Base-by-base conservation (phyloP, 2,329 filamentous ascomycete genomes). In the Pseudofabraea citricarpa region DNA sequence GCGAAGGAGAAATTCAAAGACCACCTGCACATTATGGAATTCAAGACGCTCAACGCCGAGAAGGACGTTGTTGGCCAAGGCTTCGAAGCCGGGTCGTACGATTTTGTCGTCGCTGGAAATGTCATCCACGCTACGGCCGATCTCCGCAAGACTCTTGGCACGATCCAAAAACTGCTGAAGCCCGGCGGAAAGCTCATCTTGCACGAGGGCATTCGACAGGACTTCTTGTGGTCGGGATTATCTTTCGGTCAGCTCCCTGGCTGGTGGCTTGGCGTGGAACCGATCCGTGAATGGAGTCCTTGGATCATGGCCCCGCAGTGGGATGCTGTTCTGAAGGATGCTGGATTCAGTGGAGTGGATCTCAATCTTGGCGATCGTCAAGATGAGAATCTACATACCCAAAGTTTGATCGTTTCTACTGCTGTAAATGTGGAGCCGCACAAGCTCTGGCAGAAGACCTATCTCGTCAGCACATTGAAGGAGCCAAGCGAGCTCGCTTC, bases 41-140 rank as follows among this genome's bases (percentile, higher is more conserved):
- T 61, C 49, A 56, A 56, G 18, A 55, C 51, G 3, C 54, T 68
- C 2, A 57, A 68, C 21, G 51, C 66, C 6, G 54, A 50, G n/a
- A 50, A 54, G 9, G 48, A 56, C 16, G 50, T 56, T 1, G 23
- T 33, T 0, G 35, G 45, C 1, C 65, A 69, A 31, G 65, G 60
- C 0, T 67, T 62, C 31, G 20, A 48, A 0, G 50, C 46, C 0
- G 43, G 33, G 0, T 45, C 49, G 0, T 69, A 63, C 41, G 68
- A 71, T 32, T 10, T 70, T 5, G 42, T 70, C 18, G 49, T 69
- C 16, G 65, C 64, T 2, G 54, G 58, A 9, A 58, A 61, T 36
- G 59, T 65, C 6, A 49, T 73, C 1, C 64, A 69, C 39, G 63
- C 65, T 1, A 54, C 43, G 3, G 12, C 12, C 5, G 54, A 15